These are phyloP conservation scores for Neoascochyta sp. DNA, from an alignment of 2,329 filamentous ascomycete genomes.

Conservation along the genomic window DNA sequence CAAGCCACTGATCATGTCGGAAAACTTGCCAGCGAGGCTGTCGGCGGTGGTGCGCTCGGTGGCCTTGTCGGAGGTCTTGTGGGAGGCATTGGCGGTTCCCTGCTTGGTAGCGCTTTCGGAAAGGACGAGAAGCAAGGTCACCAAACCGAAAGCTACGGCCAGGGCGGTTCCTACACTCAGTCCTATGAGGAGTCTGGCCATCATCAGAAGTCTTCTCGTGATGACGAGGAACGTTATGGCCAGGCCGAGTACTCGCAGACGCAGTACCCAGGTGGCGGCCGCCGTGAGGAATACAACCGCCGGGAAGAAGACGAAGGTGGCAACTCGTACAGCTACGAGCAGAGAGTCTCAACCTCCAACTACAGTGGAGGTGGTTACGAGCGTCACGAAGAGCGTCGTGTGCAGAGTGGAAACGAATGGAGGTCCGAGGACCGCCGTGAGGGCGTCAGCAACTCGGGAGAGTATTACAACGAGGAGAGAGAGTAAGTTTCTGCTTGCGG, in stretches of 20 bases:
- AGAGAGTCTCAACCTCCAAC: constrained; percentile 54
- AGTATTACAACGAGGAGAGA: constrained; percentile 42
- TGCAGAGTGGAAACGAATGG: constrained; percentile 45
- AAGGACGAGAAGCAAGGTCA: constrained; percentile 53
- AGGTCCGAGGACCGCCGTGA: constrained; percentile 36
- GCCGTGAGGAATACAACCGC: constrained; percentile 58
- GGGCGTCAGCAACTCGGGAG: constrained; percentile 35
- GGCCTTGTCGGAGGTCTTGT: constrained; percentile 68
- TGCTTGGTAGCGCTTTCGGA: constrained; percentile 61
- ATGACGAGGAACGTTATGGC: constrained; percentile 52
- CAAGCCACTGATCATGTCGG: constrained; percentile 41
- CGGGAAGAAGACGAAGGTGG: constrained; percentile 53
- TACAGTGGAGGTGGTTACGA: constrained; percentile 53
- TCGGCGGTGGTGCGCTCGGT: constrained; percentile 63
- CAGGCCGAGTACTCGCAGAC: constrained; percentile 60
- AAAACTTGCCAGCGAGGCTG: constrained; percentile 56
- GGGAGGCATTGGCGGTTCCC: constrained; percentile 53
- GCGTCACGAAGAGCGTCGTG: constrained; percentile 54
- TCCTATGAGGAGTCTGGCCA: constrained; percentile 61
- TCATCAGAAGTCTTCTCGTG: constrained; percentile 36
- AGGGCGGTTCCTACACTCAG: constrained; percentile 60
- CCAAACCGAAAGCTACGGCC: constrained; percentile 51
- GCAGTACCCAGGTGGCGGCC: constrained; percentile 55
- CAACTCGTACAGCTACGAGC: constrained; percentile 55
- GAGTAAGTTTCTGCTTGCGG: constrained; percentile 27